These are phyloP conservation scores for Olyra latifolia DNA, from an alignment of 176 grass and related monocot species.

Conservation along the genomic window DNA sequence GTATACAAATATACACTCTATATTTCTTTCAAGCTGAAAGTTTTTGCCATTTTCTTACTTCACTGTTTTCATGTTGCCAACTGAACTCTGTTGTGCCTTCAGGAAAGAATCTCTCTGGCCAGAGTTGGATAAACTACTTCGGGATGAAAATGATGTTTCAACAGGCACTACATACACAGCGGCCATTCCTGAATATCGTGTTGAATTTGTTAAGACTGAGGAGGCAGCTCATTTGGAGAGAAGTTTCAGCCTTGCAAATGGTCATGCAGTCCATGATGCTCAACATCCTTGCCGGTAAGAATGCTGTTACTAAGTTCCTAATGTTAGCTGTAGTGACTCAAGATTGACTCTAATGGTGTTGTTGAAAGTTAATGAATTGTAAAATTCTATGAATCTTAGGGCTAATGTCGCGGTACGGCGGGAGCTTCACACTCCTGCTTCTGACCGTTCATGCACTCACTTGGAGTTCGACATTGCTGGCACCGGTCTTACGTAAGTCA, in stretches of 20 bases:
- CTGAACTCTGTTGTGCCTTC: constrained; percentile 22
- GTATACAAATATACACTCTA: constrained; percentile 56
- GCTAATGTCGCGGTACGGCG: constrained; percentile 64
- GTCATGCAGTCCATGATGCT: constrained; percentile 77
- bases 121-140: constrained; percentile 75
- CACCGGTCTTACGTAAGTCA: constrained; percentile 73
- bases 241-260: constrained; percentile 81
- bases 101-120: constrained; percentile 93
- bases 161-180: constrained; percentile 70
- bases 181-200: constrained; percentile 85
- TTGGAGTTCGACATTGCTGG: constrained; percentile 92
- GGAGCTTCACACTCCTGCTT: constrained; percentile 88
- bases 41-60: background rate
- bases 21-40: background rate
- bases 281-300: constrained; percentile 88
- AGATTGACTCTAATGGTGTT: background rate
- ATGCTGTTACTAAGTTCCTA: background rate
- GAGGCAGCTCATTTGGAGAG: constrained; percentile 62
- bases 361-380: constrained; percentile 4
- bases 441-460: constrained; percentile 90
- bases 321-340: background rate
- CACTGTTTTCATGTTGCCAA: background rate
- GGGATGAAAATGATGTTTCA: constrained; percentile 64
- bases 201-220: constrained; percentile 66
- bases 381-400: constrained; percentile 43